Evolutionary conservation across 805 yeast species (phyloP), one percentile per base, ranked within the genome.

Genomic region (Priceomyces castillae): DNA sequence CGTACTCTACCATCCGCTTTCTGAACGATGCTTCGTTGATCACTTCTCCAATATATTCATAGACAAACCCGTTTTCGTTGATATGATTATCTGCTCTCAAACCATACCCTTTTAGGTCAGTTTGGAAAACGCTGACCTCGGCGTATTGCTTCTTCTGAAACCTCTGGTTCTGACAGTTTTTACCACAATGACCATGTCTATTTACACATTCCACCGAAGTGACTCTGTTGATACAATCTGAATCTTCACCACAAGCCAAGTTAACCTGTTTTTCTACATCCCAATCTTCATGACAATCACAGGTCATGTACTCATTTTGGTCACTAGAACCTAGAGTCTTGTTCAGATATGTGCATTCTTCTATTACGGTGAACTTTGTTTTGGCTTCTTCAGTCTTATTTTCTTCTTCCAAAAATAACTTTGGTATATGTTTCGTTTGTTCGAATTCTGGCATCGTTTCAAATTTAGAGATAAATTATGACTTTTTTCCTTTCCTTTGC

Each of bases 1-100:
- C 95, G 62, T 92, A 92, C 35, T 76, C 77, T 34, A 79, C 69
- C 84, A 84, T 86, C 47, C 97, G 76, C 39, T 71, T 71, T 40
- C 88, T 73, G 62, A 90, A 94, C n/a, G 79, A 69, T 15, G 69
- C 65, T 56, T 89, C 95, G 59, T 86, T 90, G 28, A 92, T 84
- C 30, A 92, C 95, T 62, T 92, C 98, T 35, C 99, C 99, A 39
- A 86, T 80, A 65, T 92, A 92, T 66, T 92, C 99, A 65, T 86
- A 88, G 35, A 92, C 78, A 58, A 92, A 90, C n/a, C 79, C 70
- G 42, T 81, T 80, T 16, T 78, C 81, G 12, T 74, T 66, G 11
- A 94, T 71, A 40, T 67, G 71, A 3, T 57, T 62, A 44, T 80
- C 73, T 0, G 96, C 90, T 47, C 95, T 74, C 43, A 92, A 80